Evolutionary conservation across 2,329 filamentous ascomycete species (phyloP), one percentile per base, ranked within the genome.

Genomic region (Fusarium duplospermum): DNA sequence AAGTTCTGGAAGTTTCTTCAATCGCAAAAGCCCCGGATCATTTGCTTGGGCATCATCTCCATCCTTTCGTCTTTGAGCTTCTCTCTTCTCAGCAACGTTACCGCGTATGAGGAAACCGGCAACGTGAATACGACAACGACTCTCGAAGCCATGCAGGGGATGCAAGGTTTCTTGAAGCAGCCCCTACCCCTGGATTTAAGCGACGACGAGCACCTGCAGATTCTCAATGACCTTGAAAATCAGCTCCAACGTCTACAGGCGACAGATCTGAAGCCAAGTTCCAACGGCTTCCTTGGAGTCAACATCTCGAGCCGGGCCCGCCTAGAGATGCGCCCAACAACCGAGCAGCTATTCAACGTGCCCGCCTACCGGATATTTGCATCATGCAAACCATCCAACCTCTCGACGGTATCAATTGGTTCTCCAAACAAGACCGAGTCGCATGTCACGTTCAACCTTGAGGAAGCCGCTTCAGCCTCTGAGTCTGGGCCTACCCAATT

Each of bases 61-160:
- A 20, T 72, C 29, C 58, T 73, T 22, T 69, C 71, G 1, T 61
- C 71, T 3, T 13, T 74, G 13, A 72, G 71, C 13, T 69, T 72
- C 40, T 64, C 71, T 1, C 36, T 72, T 4, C 47, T 73, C 2
- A 59, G 71, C 14, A 73, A 73, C 8, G 45, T 63, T 0, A 62
- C 74, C 24, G 71, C 71, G 14, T 73, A 73, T 16, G 27, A 71
- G 33, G 57, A 72, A 36, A 57, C 61, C 4, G 63, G 54, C 6
- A 29, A 57, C 4, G 45, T 62, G 16, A 52, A 27, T 14, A 36
- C 52, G 54, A 62, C 35, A 7, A 22, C 57, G 27, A 57, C 63
- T n/a, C 70, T 73, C 22, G 71, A 73, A 45, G 70, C 63, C 40
- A 31, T 73, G 40, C 35, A 71, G 29, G 66, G 70, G 33, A 40